These are phyloP conservation scores for Orbilia blumenaviensis DNA, from an alignment of 2,329 filamentous ascomycete genomes.

Conservation along the genomic window DNA sequence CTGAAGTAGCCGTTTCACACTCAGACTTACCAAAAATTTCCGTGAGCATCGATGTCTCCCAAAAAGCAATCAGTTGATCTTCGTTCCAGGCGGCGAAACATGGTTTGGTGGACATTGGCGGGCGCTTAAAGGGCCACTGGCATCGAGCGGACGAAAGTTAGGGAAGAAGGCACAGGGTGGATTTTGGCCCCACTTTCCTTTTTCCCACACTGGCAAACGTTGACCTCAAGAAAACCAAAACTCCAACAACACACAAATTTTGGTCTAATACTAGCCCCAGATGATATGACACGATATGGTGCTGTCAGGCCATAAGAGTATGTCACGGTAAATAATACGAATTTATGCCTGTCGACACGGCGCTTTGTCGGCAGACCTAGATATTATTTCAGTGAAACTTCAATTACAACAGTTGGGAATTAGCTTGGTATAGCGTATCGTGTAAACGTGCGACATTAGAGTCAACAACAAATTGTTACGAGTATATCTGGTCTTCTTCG, in stretches of 20 bases:
- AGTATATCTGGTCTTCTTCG: too few relatives aligned
- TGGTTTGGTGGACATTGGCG: slow-evolving; percentile 38
- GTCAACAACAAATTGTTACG: too few relatives aligned
- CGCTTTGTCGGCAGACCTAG: too few relatives aligned
- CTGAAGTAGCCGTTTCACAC: slow-evolving; percentile 48
- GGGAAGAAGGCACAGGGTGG: slow-evolving; percentile 11
- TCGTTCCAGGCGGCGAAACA: slow-evolving; percentile 37
- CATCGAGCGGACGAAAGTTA: background rate
- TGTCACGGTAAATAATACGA: background rate
- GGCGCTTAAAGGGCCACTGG: slow-evolving; percentile 48
- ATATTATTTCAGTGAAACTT: too few relatives aligned
- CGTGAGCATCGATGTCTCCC: slow-evolving; percentile 18
- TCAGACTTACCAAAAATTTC: slow-evolving; percentile 24
- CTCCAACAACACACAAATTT: background rate
- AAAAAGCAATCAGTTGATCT: slow-evolving; percentile 53
- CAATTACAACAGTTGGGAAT: too few relatives aligned
- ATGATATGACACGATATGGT: background rate
- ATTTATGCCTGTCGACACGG: background rate
- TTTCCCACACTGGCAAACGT: slow-evolving; percentile 17
- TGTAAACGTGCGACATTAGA: too few relatives aligned
- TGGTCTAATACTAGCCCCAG: too few relatives aligned
- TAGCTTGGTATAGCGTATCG: too few relatives aligned
- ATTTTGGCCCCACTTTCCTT: slow-evolving; percentile 47
- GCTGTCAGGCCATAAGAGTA: too few relatives aligned
- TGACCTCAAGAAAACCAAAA: background rate